Evolutionary conservation across 176 grass and related monocot species (phyloP), one percentile per base, ranked within the genome.

Genomic region (Dactylis glomerata): DNA sequence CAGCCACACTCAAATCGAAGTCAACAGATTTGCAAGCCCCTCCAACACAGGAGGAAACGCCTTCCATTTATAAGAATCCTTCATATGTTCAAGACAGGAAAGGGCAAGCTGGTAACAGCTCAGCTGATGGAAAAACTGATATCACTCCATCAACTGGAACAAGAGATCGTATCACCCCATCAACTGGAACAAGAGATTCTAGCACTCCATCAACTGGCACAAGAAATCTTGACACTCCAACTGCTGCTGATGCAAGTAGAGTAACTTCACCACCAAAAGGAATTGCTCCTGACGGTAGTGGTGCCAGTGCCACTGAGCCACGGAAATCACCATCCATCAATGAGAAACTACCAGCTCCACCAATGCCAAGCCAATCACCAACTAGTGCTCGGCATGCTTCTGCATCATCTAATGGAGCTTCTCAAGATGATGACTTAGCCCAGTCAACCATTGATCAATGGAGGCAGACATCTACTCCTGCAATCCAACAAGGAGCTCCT

Each of bases 41-140:
- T 65, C 15, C 17, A 36, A 75, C 72, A 38, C 30, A 62, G 55
- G 77, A 84, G 55, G 76, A 89, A 75, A 73, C 14, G 75, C 28
- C 57, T 68, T 24, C 15, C 38, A 33, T 37, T 27, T 13, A 14
- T 22, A 75, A 84, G 59, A 66, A 67, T 23, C 67, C 44, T 84
- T 84, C 77, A 67, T 83, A 75, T 54, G 56, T 50, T 11, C 47
- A 85, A 59, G 78, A 85, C 36, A 80, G 23, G 59, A 52, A 82
- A 70, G 33, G 45, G 38, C 31, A 78, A 51, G 34, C 51, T 3
- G 36, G 28, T 62, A 31, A 17, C 28, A 41, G 45, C 30, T 58
- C 3, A 19, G 34, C 68, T 71, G 49, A 64, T 63, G 26, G 3
- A 23, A 45, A 79, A 88, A 74, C 27, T 14, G 51, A 5, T 13